Conservation (phyloP, 2,329 filamentous ascomycete species). For the Fusarium pseudograminearum region DNA sequence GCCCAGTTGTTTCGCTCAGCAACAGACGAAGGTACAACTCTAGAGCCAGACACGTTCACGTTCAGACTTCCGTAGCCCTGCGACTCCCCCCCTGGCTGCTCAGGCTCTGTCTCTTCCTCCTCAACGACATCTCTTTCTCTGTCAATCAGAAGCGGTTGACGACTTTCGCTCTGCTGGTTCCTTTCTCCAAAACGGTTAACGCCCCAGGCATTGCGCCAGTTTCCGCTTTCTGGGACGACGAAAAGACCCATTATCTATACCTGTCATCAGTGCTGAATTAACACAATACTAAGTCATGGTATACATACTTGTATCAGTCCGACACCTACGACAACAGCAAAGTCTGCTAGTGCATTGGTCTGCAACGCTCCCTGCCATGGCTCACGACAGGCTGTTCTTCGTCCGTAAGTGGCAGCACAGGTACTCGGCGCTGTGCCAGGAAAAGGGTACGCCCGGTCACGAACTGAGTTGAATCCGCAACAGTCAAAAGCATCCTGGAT, state of each 20-base stretch:
- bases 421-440: constrained; percentile 48
- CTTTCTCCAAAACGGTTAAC: constrained; percentile 9
- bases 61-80: constrained; percentile 40
- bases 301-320: constrained; percentile 67
- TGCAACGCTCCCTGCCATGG: constrained; percentile 69
- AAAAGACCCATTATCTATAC: constrained; percentile 50
- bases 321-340: constrained; percentile 65
- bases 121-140: constrained; percentile 48
- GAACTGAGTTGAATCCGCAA: constrained; percentile 70
- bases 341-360: constrained; percentile 64
- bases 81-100: constrained; percentile 17
- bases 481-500: constrained; percentile 76
- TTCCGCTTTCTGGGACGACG: constrained; percentile 47
- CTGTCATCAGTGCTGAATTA: neutral
- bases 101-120: constrained; percentile 35
- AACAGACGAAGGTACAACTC: constrained; percentile 47
- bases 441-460: constrained; percentile 75
- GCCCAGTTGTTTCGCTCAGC: constrained; percentile 47
- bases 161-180: constrained; percentile 31
- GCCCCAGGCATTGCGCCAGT: constrained; percentile 50
- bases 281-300: neutral
- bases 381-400: constrained; percentile 61
- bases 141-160: constrained; percentile 46
- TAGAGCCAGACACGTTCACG: constrained; percentile 36
- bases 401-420: constrained; percentile 62